Conservation (phyloP, 2,329 filamentous ascomycete genomes). For the Clonostachys rosea region DNA sequence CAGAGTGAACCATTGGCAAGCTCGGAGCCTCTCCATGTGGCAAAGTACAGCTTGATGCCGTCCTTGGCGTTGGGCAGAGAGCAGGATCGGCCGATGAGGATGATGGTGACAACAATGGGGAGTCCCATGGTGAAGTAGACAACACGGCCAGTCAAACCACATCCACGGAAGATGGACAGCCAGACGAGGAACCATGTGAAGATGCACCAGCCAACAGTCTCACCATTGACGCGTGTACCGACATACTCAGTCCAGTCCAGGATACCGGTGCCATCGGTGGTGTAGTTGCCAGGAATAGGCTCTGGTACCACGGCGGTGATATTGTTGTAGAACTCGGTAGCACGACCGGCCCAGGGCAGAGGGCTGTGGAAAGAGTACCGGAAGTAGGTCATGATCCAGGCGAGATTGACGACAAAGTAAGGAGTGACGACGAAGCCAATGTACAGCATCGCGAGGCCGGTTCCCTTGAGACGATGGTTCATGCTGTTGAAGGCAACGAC, state of each 20-base stretch:
- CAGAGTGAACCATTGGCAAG: conserved; percentile 46
- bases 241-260: conserved; percentile 40
- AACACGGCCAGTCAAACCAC: conserved; percentile 51
- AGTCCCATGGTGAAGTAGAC: conserved; percentile 60
- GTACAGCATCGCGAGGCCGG: conserved; percentile 46
- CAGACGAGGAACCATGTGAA: conserved; percentile 58
- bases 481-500: conserved; percentile 51
- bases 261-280: conserved; percentile 28
- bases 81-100: conserved; percentile 47
- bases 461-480: conserved; percentile 45
- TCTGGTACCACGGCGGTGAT: conserved; percentile 43
- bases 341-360: conserved; percentile 45
- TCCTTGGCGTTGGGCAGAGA: conserved; percentile 49
- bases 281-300: conserved; percentile 30
- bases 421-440: conserved; percentile 50
- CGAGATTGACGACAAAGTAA: conserved; percentile 52
- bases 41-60: conserved; percentile 42
- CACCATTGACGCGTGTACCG: conserved; percentile 39
- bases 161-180: conserved; percentile 54
- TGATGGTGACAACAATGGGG: conserved; percentile 50
- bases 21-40: conserved; percentile 40
- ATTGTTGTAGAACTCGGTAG: conserved; percentile 45
- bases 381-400: conserved; percentile 57
- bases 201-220: conserved; percentile 52
- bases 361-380: conserved; percentile 49